These are phyloP conservation scores for Sugiyamaella boreocaroliniensis DNA, from an alignment of 805 yeast genomes.

Conservation along the genomic window DNA sequence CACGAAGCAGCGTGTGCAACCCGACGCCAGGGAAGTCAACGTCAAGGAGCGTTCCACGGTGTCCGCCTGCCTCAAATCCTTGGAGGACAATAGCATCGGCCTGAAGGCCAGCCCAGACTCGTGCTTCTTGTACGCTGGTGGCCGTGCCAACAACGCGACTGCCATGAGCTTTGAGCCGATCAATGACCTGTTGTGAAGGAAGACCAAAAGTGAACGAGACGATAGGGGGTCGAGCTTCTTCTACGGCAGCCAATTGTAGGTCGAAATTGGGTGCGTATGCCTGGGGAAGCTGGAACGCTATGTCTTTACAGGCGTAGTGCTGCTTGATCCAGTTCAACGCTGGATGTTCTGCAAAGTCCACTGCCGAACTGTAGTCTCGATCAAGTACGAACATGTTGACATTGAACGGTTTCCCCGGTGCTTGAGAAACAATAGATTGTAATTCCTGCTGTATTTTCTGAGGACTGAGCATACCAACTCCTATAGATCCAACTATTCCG, in stretches of 20 bases:
- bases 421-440: slow-evolving; percentile 7
- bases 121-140: slow-evolving; percentile 42
- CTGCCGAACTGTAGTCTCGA: background rate
- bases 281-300: slow-evolving; percentile 2
- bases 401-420: slow-evolving; percentile 16
- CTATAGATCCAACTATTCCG: slow-evolving; percentile 50
- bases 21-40: slow-evolving; percentile 33
- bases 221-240: slow-evolving; percentile 35
- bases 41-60: slow-evolving; percentile 44
- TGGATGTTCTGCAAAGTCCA: background rate
- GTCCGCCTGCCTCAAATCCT: slow-evolving; percentile 64
- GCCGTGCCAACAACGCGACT: slow-evolving; percentile 42
- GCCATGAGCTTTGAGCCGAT: slow-evolving; percentile 32
- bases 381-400: slow-evolving; percentile 21
- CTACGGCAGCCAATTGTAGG: slow-evolving; percentile 18
- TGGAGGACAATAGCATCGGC: slow-evolving; percentile 49
- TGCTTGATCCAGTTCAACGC: slow-evolving; percentile 12
- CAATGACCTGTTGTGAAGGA: slow-evolving; percentile 33
- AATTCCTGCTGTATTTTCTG: slow-evolving; percentile 12
- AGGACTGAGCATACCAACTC: slow-evolving; percentile 30
- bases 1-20: slow-evolving; percentile 22
- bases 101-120: slow-evolving; percentile 25
- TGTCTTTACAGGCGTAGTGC: slow-evolving; percentile 2
- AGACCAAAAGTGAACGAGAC: slow-evolving; percentile 51
- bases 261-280: slow-evolving; percentile 14